Evolutionary conservation across 23 red algal genomes (phyloP), one percentile per base, ranked within the genome.

Genomic region (Pyropia haitanensis): DNA sequence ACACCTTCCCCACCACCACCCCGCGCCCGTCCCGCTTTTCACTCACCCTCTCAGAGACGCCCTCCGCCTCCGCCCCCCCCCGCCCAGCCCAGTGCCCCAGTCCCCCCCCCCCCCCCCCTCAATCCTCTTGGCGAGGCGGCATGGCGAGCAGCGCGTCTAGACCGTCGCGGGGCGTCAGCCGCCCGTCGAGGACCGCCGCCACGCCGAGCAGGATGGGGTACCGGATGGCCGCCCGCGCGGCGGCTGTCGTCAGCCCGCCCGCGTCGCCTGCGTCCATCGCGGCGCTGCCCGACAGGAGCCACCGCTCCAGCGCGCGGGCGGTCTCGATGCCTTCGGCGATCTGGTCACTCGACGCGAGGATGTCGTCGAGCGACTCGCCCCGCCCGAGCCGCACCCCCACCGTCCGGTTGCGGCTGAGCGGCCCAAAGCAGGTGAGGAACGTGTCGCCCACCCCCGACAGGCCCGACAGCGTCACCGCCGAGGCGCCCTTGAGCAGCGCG

Each of bases 371-470:
- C 51, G 81, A 76, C 58, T 97, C 93, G 0, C 93, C 93, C 24
- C 63, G 64, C 24, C 93, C 93, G 16, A 97, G 63, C 49, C 93
- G 72, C 17, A 87, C 85, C 32, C 93, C 93, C 16, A 97, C 85
- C 49, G 85, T 97, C 25, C 93, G 61, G 66, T 97, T 97, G 25
- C 93, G 68, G 90, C 82, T 88, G 12, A 85, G 66, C 2, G 93
- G 77, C 22, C 93, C 93, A 67, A 97, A 97, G 77, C 93, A 97
- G 20, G 93, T 97, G 53, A 97, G 76, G 70, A 97, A 97, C 5
- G 93, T 97, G 33, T 97, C 93, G 18, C 93, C 93, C 16, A 97
- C 93, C 27, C 93, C 93, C 26, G 77, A 85, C 14, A 97, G 59
- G 18, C 93, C 93, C 14, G 85, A 72, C 12, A 97, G 60, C 4